Evolutionary conservation across 1,139 yeast species (phyloP).

Genomic region (Saccharomyces hybrid): DNA sequence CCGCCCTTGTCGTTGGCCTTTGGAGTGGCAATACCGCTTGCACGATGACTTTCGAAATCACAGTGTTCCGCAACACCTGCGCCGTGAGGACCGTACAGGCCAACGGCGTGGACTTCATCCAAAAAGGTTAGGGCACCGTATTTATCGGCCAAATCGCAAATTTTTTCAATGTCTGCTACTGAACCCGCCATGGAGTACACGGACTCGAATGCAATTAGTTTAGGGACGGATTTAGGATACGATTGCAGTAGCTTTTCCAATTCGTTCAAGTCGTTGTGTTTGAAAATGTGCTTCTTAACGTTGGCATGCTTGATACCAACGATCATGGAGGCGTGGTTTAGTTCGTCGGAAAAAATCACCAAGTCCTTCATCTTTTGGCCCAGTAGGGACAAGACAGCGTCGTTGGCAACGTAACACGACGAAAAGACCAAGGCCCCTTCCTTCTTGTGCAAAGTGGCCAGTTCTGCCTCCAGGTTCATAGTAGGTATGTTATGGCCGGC

Average conservation of each 20-base stretch:
- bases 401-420: constrained; percentile 95
- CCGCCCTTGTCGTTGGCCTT: constrained; percentile 5
- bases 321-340: constrained; percentile 97
- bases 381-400: constrained; percentile 84
- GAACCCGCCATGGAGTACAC: constrained; percentile 99
- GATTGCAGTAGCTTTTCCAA: constrained; percentile 69
- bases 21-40: constrained; percentile 56
- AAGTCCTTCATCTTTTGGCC: constrained; percentile 87
- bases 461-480: constrained; percentile 71
- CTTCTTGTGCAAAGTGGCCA: constrained; percentile 88
- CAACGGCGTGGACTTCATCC: constrained; percentile 98
- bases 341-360: constrained; percentile 86
- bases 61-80: constrained; percentile 98
- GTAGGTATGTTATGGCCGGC: constrained; percentile 96
- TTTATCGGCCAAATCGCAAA: constrained; percentile 93
- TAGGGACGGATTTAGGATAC: constrained; percentile 81
- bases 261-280: constrained; percentile 80
- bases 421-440: constrained; percentile 93
- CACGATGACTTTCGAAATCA: constrained; percentile 74
- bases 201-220: constrained; percentile 92
- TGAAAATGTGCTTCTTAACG: constrained; percentile 80
- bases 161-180: constrained; percentile 84
- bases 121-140: constrained; percentile 94
- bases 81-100: constrained; percentile 98
- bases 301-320: constrained; percentile 90